Evolutionary conservation across 2,329 filamentous ascomycete genomes (phyloP), one percentile per base, ranked within the genome.

Genomic region (Xylaria sp.): DNA sequence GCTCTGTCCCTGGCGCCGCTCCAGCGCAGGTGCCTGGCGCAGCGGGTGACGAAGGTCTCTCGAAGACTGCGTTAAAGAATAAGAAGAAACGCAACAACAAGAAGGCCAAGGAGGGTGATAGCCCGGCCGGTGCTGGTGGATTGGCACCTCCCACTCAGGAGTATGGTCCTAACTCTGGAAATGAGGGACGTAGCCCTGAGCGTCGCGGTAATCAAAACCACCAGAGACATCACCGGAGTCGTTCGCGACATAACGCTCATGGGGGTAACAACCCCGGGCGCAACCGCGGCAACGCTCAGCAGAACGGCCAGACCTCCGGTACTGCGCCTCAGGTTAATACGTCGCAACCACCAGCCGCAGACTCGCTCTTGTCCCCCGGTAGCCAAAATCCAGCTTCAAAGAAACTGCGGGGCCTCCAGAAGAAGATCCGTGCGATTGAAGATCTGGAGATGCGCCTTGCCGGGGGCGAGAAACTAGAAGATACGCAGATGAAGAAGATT

Each of bases 401-500:
- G 89, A 99, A 98, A 86, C 89, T 98, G 71, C 88, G 96, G 65
- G 93, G 93, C 69, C 86, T 99, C 71, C 87, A 97, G 80, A 99
- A 99, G 89, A 99, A 99, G 88, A 92, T 99, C 71, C 90, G 96
- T 23, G 96, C 96, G 12, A 99, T 99, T 78, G 96, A 99, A 79
- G 96, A 99, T 80, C 84, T 99, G 70, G 97, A 98, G 86, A 98
- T 98, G 94, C 90, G 96, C 66, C 90, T 94, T 74, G 96, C 95
- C 2, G 91, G 92, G 41, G 95, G 95, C 5, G 96, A 99, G 86
- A 98, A 98, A 86, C 84, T 99, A 70, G 96, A 99, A 84, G 95
- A 98, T 78, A 99, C 96, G 39, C 96, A 99, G 84, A 90, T 99
- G 82, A 97, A 97, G 87, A 99, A 99, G 88, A 99, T 99, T 76